Conservation (phyloP, 257 asterid species). For the Datura wrightii region DNA sequence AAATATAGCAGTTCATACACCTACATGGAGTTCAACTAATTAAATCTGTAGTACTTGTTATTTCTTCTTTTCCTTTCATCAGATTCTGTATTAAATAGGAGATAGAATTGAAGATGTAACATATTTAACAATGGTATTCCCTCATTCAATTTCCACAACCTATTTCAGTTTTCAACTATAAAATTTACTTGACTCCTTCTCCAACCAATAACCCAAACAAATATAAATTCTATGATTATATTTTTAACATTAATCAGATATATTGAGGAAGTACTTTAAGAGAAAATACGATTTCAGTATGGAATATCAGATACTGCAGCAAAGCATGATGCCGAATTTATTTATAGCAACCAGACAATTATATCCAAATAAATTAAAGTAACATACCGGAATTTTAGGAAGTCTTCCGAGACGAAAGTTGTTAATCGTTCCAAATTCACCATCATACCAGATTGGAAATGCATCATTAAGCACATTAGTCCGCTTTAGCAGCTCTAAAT, state of each 20-base stretch:
- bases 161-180: neutral
- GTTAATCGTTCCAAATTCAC: constrained; percentile 96
- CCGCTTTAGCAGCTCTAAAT: constrained; percentile 79
- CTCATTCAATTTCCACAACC: constrained; percentile 15
- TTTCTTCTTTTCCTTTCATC: constrained; percentile 2
- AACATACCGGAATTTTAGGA: constrained; percentile 81
- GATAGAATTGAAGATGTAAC: neutral
- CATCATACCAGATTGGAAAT: constrained; percentile 92
- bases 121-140: constrained; percentile 6
- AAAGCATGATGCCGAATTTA: neutral
- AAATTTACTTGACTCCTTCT: constrained; percentile 1
- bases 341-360: neutral
- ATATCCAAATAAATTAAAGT: constrained; percentile 24
- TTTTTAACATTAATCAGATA: constrained; percentile 6
- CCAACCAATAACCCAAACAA: neutral
- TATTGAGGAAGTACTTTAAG: constrained; percentile 1
- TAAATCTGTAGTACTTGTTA: constrained; percentile 23
- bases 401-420: constrained; percentile 99
- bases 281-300: neutral
- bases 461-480: constrained; percentile 95
- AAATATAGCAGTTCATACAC: neutral
- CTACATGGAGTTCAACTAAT: neutral
- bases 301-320: neutral
- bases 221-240: neutral
- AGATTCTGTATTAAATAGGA: neutral